Conservation (phyloP, 805 yeast genomes). For the Kuraishia capsulata region DNA sequence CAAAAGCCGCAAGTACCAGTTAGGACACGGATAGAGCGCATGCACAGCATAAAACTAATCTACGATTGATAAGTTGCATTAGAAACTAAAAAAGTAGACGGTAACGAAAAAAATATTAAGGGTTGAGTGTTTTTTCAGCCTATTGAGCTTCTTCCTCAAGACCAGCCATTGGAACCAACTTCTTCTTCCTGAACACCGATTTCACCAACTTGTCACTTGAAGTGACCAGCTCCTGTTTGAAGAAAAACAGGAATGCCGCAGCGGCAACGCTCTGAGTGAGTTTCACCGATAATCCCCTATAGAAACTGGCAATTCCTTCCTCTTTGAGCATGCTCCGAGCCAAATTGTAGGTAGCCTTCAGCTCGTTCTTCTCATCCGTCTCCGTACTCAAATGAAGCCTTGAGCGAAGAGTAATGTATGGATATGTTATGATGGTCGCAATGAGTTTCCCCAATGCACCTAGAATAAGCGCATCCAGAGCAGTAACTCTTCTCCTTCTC, state of each 20-base stretch:
- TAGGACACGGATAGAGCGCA: too few relatives aligned
- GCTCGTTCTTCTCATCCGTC: slow-evolving; percentile 20
- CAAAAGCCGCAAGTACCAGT: too few relatives aligned
- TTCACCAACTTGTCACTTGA: slow-evolving; percentile 48
- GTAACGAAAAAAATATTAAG: too few relatives aligned
- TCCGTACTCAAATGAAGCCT: slow-evolving; percentile 58
- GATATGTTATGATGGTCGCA: slow-evolving; percentile 87
- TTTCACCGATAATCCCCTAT: slow-evolving; percentile 75
- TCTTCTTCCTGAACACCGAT: slow-evolving; percentile 9
- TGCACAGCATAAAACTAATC: too few relatives aligned
- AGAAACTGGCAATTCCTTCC: slow-evolving; percentile 73
- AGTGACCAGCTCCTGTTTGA: slow-evolving; percentile 74
- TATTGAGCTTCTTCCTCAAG: neutral
- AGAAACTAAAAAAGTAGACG: too few relatives aligned
- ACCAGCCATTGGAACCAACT: neutral
- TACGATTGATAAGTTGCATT: too few relatives aligned
- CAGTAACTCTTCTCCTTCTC: slow-evolving; percentile 45
- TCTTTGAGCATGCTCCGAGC: slow-evolving; percentile 47
- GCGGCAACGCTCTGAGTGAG: slow-evolving; percentile 77
- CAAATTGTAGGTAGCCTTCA: slow-evolving; percentile 5
- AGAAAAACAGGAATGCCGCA: slow-evolving; percentile 83
- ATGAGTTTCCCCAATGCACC: slow-evolving; percentile 87
- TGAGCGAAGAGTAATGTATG: slow-evolving; percentile 82
- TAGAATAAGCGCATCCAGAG: slow-evolving; percentile 71
- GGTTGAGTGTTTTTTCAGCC: neutral